Evolutionary conservation across 2,329 filamentous ascomycete genomes (phyloP), one percentile per base, ranked within the genome.

Genomic region (Colletotrichum kahawae): DNA sequence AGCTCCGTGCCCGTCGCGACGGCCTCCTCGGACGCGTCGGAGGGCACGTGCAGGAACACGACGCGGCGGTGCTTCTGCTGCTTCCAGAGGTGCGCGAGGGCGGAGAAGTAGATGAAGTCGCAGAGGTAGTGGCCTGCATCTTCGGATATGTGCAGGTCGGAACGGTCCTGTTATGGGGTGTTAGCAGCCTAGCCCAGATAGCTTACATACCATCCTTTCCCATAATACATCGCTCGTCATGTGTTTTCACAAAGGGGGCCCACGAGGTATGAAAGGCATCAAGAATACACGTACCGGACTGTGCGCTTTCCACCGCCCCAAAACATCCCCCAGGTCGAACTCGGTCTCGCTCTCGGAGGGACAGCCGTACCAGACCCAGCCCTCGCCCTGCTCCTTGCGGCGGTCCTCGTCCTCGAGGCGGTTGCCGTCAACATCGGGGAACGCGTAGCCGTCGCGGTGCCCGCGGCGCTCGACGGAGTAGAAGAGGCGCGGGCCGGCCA

Each of bases 51-150:
- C 67, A 95, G 84, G 82, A 96, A 96, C 3, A 93, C 83, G 7
- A 94, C 91, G 71, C 89, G 89, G 70, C 84, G 84, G 24, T 84
- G 83, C 75, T 87, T 81, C 59, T 85, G 79, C 62, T 85, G 82
- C 80, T 88, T 89, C 79, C 85, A 86, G 43, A 92, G 83, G 73
- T 92, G 85, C 24, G 93, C 88, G 78, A 95, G 82, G 76, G 92
- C 94, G 8, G 91, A 92, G 83, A 92, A 95, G 82, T 93, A 95
- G 78, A 94, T 95, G 80, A 94, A 96, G 81, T 96, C 94, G 83
- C 94, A 96, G 18, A 95, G 86, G 82, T 93, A 96, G 24, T 89
- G 89, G 4, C 94, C 94, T 0, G 94, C 91, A 78, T 96, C 92
- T 57, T 92, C 89, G 0, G 93, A 95, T 51, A 94, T 85, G 36